Evolutionary conservation across 2,329 filamentous ascomycete species (phyloP).

Genomic region (Tolypocladium ovalisporum): DNA sequence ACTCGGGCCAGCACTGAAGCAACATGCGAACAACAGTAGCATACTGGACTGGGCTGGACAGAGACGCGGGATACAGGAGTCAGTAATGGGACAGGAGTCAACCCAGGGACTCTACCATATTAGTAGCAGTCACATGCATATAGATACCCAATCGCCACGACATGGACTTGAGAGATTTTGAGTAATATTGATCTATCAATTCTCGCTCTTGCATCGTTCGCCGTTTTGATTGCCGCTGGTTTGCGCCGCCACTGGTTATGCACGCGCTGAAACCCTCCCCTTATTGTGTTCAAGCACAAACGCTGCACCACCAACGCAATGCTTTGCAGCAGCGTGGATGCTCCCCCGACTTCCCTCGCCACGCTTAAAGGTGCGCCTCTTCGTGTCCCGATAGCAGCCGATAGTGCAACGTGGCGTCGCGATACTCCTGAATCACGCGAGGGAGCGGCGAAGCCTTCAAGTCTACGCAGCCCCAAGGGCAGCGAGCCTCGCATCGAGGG

Average conservation of each 20-base stretch:
- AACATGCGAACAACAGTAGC: background rate
- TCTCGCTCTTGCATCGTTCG: background rate
- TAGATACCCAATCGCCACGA: background rate
- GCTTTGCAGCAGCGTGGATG: background rate
- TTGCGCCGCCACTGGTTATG: background rate
- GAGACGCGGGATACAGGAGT: background rate
- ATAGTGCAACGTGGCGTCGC: background rate
- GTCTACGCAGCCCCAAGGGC: conserved; percentile 6
- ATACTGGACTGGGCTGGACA: background rate
- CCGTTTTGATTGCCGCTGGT: background rate
- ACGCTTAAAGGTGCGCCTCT: background rate
- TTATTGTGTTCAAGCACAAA: background rate
- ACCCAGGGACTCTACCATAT: background rate
- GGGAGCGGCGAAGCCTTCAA: conserved; percentile 2
- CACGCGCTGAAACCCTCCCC: too few relatives aligned
- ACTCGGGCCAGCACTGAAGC: background rate
- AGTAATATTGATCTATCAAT: background rate
- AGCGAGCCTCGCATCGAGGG: conserved; percentile 2
- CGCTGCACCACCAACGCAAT: background rate
- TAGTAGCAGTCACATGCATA: background rate
- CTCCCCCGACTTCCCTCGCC: background rate
- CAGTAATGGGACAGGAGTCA: background rate
- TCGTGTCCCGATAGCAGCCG: background rate
- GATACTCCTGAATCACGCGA: background rate
- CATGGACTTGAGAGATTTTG: background rate